Conservation (phyloP, 2,329 filamentous ascomycete species). For the Coniochaeta pulveracea region DNA sequence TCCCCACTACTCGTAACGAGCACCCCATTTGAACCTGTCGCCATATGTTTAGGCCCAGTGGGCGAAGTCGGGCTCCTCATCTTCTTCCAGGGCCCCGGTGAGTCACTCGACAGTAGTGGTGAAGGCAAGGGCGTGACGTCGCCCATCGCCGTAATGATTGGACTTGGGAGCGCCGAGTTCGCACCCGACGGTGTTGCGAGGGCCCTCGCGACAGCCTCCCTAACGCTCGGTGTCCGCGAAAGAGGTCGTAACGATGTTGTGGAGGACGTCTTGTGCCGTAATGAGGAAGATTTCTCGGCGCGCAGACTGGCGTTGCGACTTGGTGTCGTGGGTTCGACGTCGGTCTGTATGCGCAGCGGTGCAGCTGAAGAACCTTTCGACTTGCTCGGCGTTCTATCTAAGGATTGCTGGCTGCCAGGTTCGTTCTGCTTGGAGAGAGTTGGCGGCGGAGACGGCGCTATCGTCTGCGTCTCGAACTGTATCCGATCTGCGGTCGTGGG, state of each 20-base stretch:
- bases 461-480: conserved; percentile 17
- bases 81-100: conserved; percentile 55
- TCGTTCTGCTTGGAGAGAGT: conserved; percentile 8
- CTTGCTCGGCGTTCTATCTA: conserved; percentile 7
- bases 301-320: conserved; percentile 9
- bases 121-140: conserved; percentile 73
- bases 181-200: conserved; percentile 42
- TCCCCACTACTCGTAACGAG: conserved; percentile 40
- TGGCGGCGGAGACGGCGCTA: conserved; percentile 18
- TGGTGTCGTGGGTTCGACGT: conserved; percentile 11
- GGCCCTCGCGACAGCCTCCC: conserved; percentile 37
- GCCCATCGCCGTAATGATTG: conserved; percentile 63
- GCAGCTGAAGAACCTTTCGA: conserved; percentile 4
- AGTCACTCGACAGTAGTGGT: conserved; percentile 54
- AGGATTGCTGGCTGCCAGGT: not conserved
- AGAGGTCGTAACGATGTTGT: conserved; percentile 37
- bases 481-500: conserved; percentile 4
- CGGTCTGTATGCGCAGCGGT: conserved; percentile 10
- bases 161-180: conserved; percentile 60
- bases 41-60: conserved; percentile 17
- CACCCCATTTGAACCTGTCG: conserved; percentile 27
- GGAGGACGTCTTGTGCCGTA: conserved; percentile 26
- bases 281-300: no score
- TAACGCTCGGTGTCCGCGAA: conserved; percentile 50
- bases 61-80: conserved; percentile 22